Conservation (phyloP, 805 yeast genomes). For the Ogataea polymorpha region DNA sequence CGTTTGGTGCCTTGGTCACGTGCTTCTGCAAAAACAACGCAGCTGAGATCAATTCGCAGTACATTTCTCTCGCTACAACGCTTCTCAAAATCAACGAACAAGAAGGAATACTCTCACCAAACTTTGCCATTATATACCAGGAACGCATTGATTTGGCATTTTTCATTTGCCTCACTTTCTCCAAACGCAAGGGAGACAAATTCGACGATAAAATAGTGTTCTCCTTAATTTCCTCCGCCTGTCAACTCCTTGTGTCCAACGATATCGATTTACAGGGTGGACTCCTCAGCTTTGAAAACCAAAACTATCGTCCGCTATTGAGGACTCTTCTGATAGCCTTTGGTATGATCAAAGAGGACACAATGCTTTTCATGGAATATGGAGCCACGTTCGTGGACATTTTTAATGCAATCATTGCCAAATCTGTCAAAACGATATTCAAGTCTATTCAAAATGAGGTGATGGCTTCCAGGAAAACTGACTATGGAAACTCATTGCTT, state of each 20-base stretch:
- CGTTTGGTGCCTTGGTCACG: constrained; percentile 76
- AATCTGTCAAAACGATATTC: constrained; percentile 59
- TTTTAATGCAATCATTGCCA: constrained; percentile 61
- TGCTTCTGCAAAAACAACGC: constrained; percentile 51
- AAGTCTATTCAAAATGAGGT: constrained; percentile 58
- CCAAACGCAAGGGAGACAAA: constrained; percentile 28
- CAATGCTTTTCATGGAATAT: constrained; percentile 41
- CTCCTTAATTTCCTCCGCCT: constrained; percentile 40
- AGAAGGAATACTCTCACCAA: constrained; percentile 48
- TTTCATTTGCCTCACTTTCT: constrained; percentile 43
- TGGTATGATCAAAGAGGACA: constrained; percentile 39
- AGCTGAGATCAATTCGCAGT: constrained; percentile 23
- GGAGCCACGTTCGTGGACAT: constrained; percentile 53
- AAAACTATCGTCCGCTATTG: constrained; percentile 56
- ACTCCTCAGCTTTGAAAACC: constrained; percentile 36
- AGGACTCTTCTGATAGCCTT: constrained; percentile 53
- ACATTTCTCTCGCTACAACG: constrained; percentile 39
- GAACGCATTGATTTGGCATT: constrained; percentile 69
- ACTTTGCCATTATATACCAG: constrained; percentile 49
- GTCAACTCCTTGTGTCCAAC: constrained; percentile 45
- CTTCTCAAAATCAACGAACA: constrained; percentile 50
- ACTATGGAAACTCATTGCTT: constrained; percentile 32
- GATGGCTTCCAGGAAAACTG: constrained; percentile 37
- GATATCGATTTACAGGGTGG: constrained; percentile 47
- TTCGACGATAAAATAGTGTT: constrained; percentile 36